A percentile compares a stretch with the other conserved stretches of the same genome.
Conservation (phyloP, 2,329 filamentous ascomycete species). For the Lachnellula subtilissima region DNA sequence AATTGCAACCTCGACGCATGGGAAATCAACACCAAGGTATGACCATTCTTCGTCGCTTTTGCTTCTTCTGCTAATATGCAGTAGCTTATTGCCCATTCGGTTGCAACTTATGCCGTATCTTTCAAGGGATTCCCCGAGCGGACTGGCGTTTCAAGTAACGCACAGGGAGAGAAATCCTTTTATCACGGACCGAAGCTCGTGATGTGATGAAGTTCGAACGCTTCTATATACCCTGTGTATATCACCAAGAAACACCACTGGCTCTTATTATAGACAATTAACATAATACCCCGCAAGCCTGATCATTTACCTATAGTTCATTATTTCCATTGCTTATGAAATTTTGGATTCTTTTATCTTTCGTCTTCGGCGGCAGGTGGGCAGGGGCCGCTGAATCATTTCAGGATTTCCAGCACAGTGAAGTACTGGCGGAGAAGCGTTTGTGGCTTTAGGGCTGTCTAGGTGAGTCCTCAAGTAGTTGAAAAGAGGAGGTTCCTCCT, state of each 20-base stretch:
- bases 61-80: conserved; percentile 2
- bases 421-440: not conserved
- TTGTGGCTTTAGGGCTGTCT: not conserved
- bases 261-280: not conserved
- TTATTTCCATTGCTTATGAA: not conserved
- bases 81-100: conserved; percentile 63
- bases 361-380: not conserved
- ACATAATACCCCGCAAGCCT: not conserved
- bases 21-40: conserved; percentile 55
- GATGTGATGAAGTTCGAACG: conserved; percentile 36
- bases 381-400: not conserved
- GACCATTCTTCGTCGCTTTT: not conserved
- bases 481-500: too few relatives aligned
- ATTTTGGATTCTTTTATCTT: not conserved
- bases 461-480: not conserved
- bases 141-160: conserved; percentile 27
- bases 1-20: conserved; percentile 56
- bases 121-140: conserved; percentile 62
- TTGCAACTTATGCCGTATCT: conserved; percentile 64
- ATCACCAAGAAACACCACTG: not conserved
- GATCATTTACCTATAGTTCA: not conserved
- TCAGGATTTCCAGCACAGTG: not conserved
- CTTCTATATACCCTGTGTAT: not conserved
- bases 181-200: conserved; percentile 48
- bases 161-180: conserved; percentile 29